Percentiles rank a stretch among this genome's conserved stretches.
phyloP scores from a whole-genome alignment of 306 rosid genomes.

The Quercus glauca region DNA sequence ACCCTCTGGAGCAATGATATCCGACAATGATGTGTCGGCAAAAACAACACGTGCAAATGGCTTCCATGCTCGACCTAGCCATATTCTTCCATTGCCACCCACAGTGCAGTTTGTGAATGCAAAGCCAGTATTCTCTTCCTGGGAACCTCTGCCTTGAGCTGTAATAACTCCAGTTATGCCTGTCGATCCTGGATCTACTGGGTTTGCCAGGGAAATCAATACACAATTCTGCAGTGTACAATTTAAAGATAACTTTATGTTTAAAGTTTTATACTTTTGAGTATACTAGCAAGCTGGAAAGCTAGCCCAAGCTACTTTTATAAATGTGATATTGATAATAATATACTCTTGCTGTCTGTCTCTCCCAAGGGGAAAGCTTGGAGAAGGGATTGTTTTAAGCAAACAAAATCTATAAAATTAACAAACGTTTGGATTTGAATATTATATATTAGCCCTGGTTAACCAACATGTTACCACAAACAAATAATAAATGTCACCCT shows the following conservation, averaged over 20 bases:
- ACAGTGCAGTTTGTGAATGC: conserved; percentile 61
- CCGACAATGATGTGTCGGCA: conserved; percentile 61
- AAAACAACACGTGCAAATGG: conserved; percentile 79
- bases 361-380: too few relatives aligned
- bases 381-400: too few relatives aligned
- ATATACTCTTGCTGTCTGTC: too few relatives aligned
- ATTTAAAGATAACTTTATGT: background rate
- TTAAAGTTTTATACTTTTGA: background rate
- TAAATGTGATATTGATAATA: too few relatives aligned
- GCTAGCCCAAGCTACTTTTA: too few relatives aligned
- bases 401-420: too few relatives aligned
- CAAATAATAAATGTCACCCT: too few relatives aligned
- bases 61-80: conserved; percentile 95
- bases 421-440: too few relatives aligned
- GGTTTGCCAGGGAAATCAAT: conserved; percentile 70
- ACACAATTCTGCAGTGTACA: conserved; percentile 48
- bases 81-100: conserved; percentile 80
- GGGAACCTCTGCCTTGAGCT: conserved; percentile 76
- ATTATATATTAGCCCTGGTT: too few relatives aligned
- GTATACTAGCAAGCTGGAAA: too few relatives aligned
- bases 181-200: conserved; percentile 45
- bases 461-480: too few relatives aligned
- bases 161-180: conserved; percentile 65
- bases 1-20: conserved; percentile 87
- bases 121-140: conserved; percentile 73